Percentiles rank a stretch among this genome's conserved stretches.
Evolutionary conservation across 768 basidiomycete genomes (phyloP).

Genomic region (Coprinellus micaceus): DNA sequence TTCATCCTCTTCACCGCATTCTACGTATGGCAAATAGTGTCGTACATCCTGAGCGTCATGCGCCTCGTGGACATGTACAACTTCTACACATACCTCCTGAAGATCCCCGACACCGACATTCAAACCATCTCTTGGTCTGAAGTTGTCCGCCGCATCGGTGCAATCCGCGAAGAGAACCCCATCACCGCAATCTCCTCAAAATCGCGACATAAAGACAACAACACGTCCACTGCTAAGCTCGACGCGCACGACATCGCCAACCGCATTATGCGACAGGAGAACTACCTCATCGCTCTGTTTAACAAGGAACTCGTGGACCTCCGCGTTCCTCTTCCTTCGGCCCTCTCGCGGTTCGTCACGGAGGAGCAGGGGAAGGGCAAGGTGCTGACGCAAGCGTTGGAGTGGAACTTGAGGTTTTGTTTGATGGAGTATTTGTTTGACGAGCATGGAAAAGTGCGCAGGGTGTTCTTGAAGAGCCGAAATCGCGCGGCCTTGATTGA

Average conservation of each 20-base stretch:
- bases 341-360: conserved; percentile 48
- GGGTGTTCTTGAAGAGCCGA: conserved; percentile 85
- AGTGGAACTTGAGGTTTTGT: conserved; percentile 97
- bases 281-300: conserved; percentile 96
- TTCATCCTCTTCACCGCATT: conserved; percentile 83
- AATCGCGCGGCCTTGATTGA: conserved; percentile 76
- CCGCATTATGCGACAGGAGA: conserved; percentile 96
- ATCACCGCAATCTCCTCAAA: conserved; percentile 80
- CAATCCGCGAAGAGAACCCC: conserved; percentile 91
- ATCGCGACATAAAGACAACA: conserved; percentile 43
- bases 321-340: conserved; percentile 69
- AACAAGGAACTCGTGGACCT: conserved; percentile 95
- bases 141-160: conserved; percentile 83
- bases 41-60: conserved; percentile 70
- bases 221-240: conserved; percentile 76
- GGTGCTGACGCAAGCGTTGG: conserved; percentile 83
- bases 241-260: conserved; percentile 99
- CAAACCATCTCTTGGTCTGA: conserved; percentile 97
- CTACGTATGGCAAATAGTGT: conserved; percentile 83
- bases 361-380: conserved; percentile 65
- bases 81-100: conserved; percentile 92
- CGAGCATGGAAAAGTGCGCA: conserved; percentile 81
- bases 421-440: conserved; percentile 96
- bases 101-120: conserved; percentile 94
- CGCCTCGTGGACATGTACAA: conserved; percentile 92